Base-by-base conservation (phyloP, 768 basidiomycete genomes). In the Arthromyces matolae region DNA sequence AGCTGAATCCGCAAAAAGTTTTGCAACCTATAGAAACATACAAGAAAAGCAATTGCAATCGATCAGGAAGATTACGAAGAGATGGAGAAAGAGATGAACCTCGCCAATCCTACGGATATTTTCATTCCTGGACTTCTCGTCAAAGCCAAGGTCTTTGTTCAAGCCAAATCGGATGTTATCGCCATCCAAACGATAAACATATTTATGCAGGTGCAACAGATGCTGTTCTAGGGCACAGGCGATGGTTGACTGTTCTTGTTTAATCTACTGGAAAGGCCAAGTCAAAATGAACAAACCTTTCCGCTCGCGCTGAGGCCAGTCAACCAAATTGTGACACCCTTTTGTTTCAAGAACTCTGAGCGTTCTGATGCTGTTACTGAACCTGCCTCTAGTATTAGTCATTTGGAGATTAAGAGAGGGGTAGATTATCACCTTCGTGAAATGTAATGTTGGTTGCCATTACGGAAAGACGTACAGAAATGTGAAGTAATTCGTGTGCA, bases 101-200 rank as follows among this genome's bases (percentile, higher is more conserved):
- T 99, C 95, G 56, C 93, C 92, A 52, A 98, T 96, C 47, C 96
- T 78, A 42, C 96, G 85, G 62, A 99, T 98, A 69, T 99, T 94
- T 69, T 96, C 91, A 54, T 88, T 89, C 46, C 93, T 79, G 40
- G 93, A 93, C 61, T 80, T 83, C 60, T 93, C 91, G 57, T 91
- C 87, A 59, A 97, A 97, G 4, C 92, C 91, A 32, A 97, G 83
- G 62, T 96, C 93, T 69, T 89, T 97, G 77, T 98, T 99, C 42
- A 99, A 72, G 7, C 96, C 96, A 60, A 95, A 92, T 52, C 96
- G 83, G 45, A 99, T 75, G 63, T 93, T 94, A 71, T 98, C 96
- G 3, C 96, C 96, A 60, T 99, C 96, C 28, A 99, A 78, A 20
- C 95, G 83, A 67, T 97, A 98, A 34, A 84, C 72, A 60, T 89